Base-by-base conservation (phyloP, 345 rosid genomes). In the Punica granatum region DNA sequence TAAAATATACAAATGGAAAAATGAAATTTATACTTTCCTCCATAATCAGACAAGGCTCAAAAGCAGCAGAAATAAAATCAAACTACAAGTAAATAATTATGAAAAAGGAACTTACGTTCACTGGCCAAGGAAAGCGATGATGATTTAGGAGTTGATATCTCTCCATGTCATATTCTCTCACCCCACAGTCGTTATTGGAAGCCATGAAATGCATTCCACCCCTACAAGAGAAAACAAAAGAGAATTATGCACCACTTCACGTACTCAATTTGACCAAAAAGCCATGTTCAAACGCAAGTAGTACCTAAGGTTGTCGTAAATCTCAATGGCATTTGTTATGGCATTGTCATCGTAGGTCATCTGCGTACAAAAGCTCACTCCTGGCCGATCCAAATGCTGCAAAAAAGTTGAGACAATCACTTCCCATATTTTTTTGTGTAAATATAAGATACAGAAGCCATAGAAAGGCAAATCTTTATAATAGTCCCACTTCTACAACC, bases 311-410 rank as follows among this genome's bases (percentile, higher is more conserved):
- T 76, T 74, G 67, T 82, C 85, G 63, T 86, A 86, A 59, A 86
- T 86, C 70, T 84, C 87, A 41, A 86, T 32, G 16, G 89, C 80
- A 64, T 86, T 86, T 42, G 82, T 84, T 67, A 82, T 86, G 53
- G 92, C 84, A 76, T 86, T 86, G 46, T 84, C 91, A 58, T 86
- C 85, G 42, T 75, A 64, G 10, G 91, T 82, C 1, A 78, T 80
- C 68, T 85, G 81, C 51, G 83, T 69, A 69, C 88, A 86, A 68
- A 84, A 86, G 75, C 81, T 79, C 46, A 86, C 82, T 68, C 92
- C 89, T 33, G 65, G 37, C 65, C 75, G 76, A 44, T 81, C 89
- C 75, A 86, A 72, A 60, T 72, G 75, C 87, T 86, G 79, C 70
- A n/a, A 64, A 30, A 28, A 44, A 1, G 4, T 23, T 8, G 25